Base-by-base conservation (phyloP, 1,284 basidiomycete species). In the Peniophora sp. region DNA sequence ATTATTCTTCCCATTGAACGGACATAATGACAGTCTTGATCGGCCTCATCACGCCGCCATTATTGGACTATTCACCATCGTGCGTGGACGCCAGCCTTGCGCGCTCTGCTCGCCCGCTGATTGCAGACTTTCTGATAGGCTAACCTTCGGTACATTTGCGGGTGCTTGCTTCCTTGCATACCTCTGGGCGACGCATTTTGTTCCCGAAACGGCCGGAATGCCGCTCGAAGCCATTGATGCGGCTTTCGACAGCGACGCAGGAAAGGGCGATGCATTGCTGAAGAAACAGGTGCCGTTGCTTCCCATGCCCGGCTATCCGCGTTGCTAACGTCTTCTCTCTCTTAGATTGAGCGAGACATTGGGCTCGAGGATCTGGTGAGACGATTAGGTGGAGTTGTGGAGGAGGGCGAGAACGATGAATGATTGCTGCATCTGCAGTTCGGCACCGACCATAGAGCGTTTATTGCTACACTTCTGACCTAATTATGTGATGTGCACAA, bases 221-320 rank as follows among this genome's bases (percentile, higher is more conserved):
- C 79, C 86, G 10, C 67, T 91, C 1, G 88, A 91, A 57, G 86
- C 89, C 62, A 81, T 90, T 49, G 89, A 92, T 59, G 70, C 65
- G 8, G 67, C 87, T 9, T 88, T 88, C 59, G 71, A 69, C 36
- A 77, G 78, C 1, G 69, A 73, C n/a, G 78, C 71, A 10, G 82
- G 76, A 1, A 65, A 57, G 41, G 79, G 83, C 51, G 84, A 88
- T 56, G 60, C 60, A 3, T 58, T 61, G 12, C 53, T 78, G 50
- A 76, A 73, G 54, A 59, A 57, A 15, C 71, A 81, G 74, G 82
- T 81, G 39, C 11, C 69, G 57, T 9, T 20, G 0, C 9, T 3
- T 39, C 46, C 27, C 5, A 12, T 34, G 52, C 24, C 9, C 44
- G 45, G 46, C 43, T 27, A 24, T 20, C 22, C 27, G 15, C 8